Evolutionary conservation across 345 rosid species (phyloP), one percentile per base, ranked within the genome.

Genomic region (Hevea brasiliensis): DNA sequence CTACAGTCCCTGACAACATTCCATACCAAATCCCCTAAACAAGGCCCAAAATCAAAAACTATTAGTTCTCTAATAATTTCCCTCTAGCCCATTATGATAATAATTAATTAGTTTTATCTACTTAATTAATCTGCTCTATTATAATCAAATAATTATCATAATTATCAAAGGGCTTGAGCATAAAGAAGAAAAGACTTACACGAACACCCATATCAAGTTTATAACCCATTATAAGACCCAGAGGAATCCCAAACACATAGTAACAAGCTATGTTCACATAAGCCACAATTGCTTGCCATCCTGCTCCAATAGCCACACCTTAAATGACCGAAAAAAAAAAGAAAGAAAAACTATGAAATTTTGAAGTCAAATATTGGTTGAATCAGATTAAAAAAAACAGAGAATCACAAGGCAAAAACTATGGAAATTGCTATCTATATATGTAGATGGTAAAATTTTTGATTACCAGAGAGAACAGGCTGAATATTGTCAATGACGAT

Each of bases 401-500:
- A n/a, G n/a, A n/a, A n/a, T n/a, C n/a, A n/a, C n/a, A n/a, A n/a
- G n/a, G n/a, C n/a, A n/a, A n/a, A n/a, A n/a, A n/a, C n/a, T n/a
- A n/a, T n/a, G n/a, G n/a, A n/a, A n/a, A n/a, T n/a, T n/a, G n/a
- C n/a, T n/a, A n/a, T n/a, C n/a, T n/a, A n/a, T n/a, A n/a, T n/a
- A n/a, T n/a, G n/a, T n/a, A n/a, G n/a, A n/a, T n/a, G n/a, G n/a
- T n/a, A n/a, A n/a, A n/a, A n/a, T n/a, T n/a, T n/a, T n/a, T n/a
- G n/a, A n/a, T n/a, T 76, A 91, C 98, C 99, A 0, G 99, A 94
- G 70, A 94, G 93, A 44, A 94, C 97, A 2, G 98, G 99, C 56
- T 94, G 99, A 37, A 89, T 72, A 59, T 82, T 89, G 80, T 90
- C 81, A 68, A 88, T 87, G 82, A 87, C 71, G 24, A 94, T 87